phyloP scores from a whole-genome alignment of 2,329 filamentous ascomycete genomes.

The Rasamsonia emersonii region DNA sequence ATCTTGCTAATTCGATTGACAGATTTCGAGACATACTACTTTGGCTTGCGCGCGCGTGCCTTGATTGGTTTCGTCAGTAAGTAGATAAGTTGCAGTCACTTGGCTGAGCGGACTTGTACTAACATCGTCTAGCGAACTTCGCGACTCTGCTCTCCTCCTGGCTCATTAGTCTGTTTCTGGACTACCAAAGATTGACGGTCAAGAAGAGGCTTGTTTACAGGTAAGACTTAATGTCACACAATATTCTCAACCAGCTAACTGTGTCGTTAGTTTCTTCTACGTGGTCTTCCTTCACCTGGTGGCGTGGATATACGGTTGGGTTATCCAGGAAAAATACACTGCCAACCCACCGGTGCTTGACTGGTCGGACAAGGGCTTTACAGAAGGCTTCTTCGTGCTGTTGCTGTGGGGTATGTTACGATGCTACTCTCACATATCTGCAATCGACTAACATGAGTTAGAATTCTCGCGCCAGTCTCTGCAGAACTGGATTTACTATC shows the following conservation, averaged over 20 bases:
- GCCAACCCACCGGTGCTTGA: conserved; percentile 32
- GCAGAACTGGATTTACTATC: conserved; percentile 51
- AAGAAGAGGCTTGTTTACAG: conserved; percentile 36
- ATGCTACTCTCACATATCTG: conserved; percentile 4
- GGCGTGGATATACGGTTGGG: conserved; percentile 47
- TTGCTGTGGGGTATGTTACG: conserved; percentile 35
- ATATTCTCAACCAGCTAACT: too few relatives aligned
- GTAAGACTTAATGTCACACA: too few relatives aligned
- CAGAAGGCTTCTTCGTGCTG: conserved; percentile 41
- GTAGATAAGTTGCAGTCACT: conserved; percentile 14
- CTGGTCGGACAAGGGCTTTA: conserved; percentile 37
- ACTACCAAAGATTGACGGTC: conserved; percentile 31
- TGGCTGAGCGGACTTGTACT: neutral
- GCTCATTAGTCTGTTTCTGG: conserved; percentile 38
- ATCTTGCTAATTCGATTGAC: too few relatives aligned
- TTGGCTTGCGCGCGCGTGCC: conserved; percentile 39
- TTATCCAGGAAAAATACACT: conserved; percentile 45
- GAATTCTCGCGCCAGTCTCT: conserved; percentile 44
- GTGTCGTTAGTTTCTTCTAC: too few relatives aligned
- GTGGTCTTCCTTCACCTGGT: conserved; percentile 38
- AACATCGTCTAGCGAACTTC: conserved; percentile 21
- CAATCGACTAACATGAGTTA: too few relatives aligned
- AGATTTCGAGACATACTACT: conserved; percentile 45
- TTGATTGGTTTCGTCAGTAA: conserved; percentile 41
- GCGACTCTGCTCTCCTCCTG: conserved; percentile 37